A percentile compares a stretch with the other conserved stretches of the same genome.
Conservation (phyloP, 352 stramenopile species). For the Phytophthora syringae region DNA sequence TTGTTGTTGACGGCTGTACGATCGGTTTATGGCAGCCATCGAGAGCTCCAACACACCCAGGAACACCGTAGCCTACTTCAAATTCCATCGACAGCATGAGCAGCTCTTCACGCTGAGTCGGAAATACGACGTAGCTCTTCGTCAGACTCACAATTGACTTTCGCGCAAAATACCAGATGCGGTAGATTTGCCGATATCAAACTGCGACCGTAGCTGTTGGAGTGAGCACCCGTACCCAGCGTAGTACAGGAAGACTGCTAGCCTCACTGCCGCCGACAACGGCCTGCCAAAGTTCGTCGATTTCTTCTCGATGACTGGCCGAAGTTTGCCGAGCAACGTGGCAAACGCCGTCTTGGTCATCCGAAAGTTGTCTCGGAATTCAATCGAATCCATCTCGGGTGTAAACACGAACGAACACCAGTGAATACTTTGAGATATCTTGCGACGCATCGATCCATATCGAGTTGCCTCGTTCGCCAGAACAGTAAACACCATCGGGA, state of each 20-base stretch:
- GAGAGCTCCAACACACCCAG: not conserved
- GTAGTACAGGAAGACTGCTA: conserved; percentile 1
- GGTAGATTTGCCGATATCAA: conserved; percentile 1
- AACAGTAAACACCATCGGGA: too few relatives aligned
- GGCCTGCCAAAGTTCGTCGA: too few relatives aligned
- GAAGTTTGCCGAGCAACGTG: too few relatives aligned
- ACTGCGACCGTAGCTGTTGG: conserved; percentile 4
- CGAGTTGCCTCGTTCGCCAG: too few relatives aligned
- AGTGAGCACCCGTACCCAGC: conserved; percentile 1
- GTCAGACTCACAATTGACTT: not conserved
- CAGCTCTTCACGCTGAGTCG: not conserved
- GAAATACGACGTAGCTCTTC: not conserved
- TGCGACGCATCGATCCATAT: too few relatives aligned
- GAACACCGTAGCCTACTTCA: conserved; percentile 4
- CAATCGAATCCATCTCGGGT: too few relatives aligned
- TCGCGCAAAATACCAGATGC: conserved; percentile 1
- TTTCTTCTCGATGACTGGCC: too few relatives aligned
- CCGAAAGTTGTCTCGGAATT: too few relatives aligned
- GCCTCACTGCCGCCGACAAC: too few relatives aligned
- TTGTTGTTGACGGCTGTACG: conserved; percentile 1
- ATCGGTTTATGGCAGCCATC: conserved; percentile 2
- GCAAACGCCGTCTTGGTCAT: too few relatives aligned
- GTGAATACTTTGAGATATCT: too few relatives aligned
- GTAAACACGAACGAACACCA: too few relatives aligned
- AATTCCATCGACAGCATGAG: conserved; percentile 3